Evolutionary conservation across 306 rosid genomes (phyloP).

Genomic region (Cucumis hystrix): DNA sequence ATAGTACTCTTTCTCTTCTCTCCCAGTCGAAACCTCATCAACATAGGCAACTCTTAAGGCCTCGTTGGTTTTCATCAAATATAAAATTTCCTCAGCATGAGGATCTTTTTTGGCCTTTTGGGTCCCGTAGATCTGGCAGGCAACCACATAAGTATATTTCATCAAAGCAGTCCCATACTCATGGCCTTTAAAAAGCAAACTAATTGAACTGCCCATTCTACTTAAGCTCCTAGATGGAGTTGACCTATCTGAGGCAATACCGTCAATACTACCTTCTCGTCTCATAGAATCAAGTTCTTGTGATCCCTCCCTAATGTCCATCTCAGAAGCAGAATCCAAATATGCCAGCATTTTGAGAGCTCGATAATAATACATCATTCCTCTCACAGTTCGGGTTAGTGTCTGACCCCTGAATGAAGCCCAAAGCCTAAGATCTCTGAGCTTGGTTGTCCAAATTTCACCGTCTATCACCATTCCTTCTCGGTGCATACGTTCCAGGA

Average conservation of each 20-base stretch:
- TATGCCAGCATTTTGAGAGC: constrained; percentile 92
- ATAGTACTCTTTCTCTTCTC: constrained; percentile 48
- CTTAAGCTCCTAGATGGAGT: constrained; percentile 43
- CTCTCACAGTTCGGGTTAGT: constrained; percentile 81
- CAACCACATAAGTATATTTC: constrained; percentile 88
- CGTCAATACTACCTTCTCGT: constrained; percentile 27
- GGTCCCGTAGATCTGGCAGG: constrained; percentile 92
- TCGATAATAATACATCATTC: constrained; percentile 92
- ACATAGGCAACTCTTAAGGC: constrained; percentile 79
- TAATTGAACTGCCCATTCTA: constrained; percentile 49
- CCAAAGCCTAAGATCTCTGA: constrained; percentile 91
- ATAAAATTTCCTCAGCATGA: constrained; percentile 61
- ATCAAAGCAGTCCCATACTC: constrained; percentile 85
- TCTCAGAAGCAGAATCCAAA: constrained; percentile 90
- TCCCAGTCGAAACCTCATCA: constrained; percentile 60
- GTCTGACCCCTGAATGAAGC: constrained; percentile 95
- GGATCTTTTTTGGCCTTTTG: constrained; percentile 78
- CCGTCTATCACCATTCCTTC: constrained; percentile 63
- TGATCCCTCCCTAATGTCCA: constrained; percentile 89
- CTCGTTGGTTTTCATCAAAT: constrained; percentile 56
- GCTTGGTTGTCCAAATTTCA: constrained; percentile 68
- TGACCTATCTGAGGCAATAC: constrained; percentile 28
- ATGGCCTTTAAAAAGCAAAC: constrained; percentile 73
- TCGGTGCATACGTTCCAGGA: constrained; percentile 78
- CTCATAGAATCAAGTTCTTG: constrained; percentile 67